A percentile compares a stretch with the other conserved stretches of the same genome.
phyloP scores from a whole-genome alignment of 257 asterid species.

The Voacanga thouarsii region DNA sequence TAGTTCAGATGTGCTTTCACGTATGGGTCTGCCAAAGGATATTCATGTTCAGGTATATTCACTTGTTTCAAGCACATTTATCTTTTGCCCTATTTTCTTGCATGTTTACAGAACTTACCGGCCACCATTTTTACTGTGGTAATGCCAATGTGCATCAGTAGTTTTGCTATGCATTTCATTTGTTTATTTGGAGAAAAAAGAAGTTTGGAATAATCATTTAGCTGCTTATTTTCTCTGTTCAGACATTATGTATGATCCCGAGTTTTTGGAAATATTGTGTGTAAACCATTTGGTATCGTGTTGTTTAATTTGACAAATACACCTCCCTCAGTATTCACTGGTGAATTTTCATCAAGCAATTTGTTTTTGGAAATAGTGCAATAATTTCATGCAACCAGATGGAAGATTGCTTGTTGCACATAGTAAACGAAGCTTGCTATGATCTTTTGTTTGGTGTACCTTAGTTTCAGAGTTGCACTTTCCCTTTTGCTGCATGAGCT shows the following conservation, averaged over 20 bases:
- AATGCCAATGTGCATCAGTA: not conserved
- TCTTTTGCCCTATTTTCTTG: not conserved
- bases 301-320: not conserved
- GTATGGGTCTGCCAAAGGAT: constrained; percentile 39
- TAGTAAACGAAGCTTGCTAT: not conserved
- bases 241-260: not conserved
- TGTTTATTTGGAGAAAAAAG: no score
- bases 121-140: not conserved
- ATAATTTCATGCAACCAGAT: not conserved
- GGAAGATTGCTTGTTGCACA: not conserved
- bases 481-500: not conserved
- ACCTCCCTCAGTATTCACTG: not conserved
- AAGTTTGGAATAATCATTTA: not conserved
- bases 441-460: not conserved
- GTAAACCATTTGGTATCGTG: not conserved
- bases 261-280: not conserved
- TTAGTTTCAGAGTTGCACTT: constrained; percentile 3
- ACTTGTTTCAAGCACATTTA: constrained; percentile 1
- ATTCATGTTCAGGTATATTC: constrained; percentile 35
- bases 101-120: not conserved
- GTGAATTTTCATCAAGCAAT: no score
- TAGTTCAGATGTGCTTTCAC: constrained; percentile 27
- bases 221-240: not conserved
- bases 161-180: not conserved
- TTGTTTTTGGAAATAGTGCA: not conserved